These are phyloP conservation scores for Umbelopsis sp. DNA, from an alignment of 371 early-diverging fungal genomes.

Conservation along the genomic window DNA sequence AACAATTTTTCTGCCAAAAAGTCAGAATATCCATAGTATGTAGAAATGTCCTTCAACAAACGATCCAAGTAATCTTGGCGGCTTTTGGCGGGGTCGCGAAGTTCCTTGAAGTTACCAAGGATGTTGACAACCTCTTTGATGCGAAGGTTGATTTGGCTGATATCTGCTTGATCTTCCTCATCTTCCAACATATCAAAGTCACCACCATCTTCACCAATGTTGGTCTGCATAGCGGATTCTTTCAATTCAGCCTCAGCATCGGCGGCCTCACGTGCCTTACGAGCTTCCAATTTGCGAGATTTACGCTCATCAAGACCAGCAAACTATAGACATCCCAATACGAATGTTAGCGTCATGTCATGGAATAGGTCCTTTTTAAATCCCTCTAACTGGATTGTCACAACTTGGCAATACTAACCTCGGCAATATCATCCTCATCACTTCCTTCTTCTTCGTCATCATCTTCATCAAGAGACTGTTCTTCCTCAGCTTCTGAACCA, in stretches of 20 bases:
- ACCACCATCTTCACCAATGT: constrained; percentile 72
- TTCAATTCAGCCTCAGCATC: constrained; percentile 71
- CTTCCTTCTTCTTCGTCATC: constrained; percentile 35
- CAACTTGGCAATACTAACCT: constrained; percentile 16
- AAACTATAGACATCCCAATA: constrained; percentile 24
- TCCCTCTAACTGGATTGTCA: too few species aligned
- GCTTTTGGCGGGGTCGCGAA: constrained; percentile 77
- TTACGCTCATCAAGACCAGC: constrained; percentile 69
- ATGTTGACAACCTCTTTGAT: constrained; percentile 90
- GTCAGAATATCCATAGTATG: constrained; percentile 96
- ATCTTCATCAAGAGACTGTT: constrained; percentile 23
- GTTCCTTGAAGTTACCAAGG: constrained; percentile 83
- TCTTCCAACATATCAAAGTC: constrained; percentile 71
- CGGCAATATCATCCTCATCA: constrained; percentile 40
- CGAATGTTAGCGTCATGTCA: too few species aligned
- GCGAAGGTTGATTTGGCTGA: constrained; percentile 77
- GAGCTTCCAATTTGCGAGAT: constrained; percentile 70
- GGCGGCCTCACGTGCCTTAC: constrained; percentile 56
- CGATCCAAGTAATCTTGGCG: constrained; percentile 87
- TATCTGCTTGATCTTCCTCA: constrained; percentile 69
- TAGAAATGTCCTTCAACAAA: constrained; percentile 83
- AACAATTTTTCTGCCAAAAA: constrained; percentile 93
- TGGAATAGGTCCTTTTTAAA: too few species aligned
- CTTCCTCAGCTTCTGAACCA: constrained; percentile 57
- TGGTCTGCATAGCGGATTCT: constrained; percentile 78